phyloP scores from a whole-genome alignment of 306 rosid genomes.

The Fragaria nilgerrensis region DNA sequence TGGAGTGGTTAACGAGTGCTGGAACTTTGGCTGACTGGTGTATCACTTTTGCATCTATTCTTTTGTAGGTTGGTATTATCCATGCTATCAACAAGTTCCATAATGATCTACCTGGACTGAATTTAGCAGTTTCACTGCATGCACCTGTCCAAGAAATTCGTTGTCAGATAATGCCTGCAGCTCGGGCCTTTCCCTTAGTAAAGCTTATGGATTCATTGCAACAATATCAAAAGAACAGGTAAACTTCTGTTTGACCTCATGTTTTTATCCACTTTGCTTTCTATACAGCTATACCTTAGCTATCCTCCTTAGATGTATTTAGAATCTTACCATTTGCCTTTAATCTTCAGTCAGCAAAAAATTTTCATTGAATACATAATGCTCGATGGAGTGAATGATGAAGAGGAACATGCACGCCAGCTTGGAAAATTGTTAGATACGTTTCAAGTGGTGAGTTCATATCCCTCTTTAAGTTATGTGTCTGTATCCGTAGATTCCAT shows the following conservation, averaged over 20 bases:
- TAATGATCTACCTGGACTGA: constrained; percentile 85
- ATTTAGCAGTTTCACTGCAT: constrained; percentile 93
- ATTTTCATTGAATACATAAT: constrained; percentile 95
- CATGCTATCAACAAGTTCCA: constrained; percentile 90
- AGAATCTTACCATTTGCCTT: constrained; percentile 15
- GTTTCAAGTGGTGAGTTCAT: constrained; percentile 75
- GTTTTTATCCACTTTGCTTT: constrained; percentile 1
- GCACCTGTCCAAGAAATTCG: constrained; percentile 93
- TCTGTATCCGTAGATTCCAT: not conserved
- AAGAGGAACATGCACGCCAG: constrained; percentile 85
- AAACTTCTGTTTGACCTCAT: constrained; percentile 1
- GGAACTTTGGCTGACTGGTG: constrained; percentile 22
- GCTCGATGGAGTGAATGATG: constrained; percentile 96
- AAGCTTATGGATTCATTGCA: constrained; percentile 83
- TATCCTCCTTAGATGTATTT: constrained; percentile 10
- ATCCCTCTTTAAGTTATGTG: not conserved
- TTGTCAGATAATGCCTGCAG: constrained; percentile 99
- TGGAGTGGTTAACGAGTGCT: constrained; percentile 12
- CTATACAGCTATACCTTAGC: not conserved
- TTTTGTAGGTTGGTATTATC: constrained; percentile 77
- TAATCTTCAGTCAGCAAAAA: constrained; percentile 63
- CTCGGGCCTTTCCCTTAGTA: constrained; percentile 89
- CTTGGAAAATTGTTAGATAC: constrained; percentile 78
- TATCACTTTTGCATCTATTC: constrained; percentile 21
- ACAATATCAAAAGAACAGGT: constrained; percentile 80